A percentile compares a stretch with the other conserved stretches of the same genome.
Conservation (phyloP, 768 basidiomycete species). For the Gymnopilus junonius region DNA sequence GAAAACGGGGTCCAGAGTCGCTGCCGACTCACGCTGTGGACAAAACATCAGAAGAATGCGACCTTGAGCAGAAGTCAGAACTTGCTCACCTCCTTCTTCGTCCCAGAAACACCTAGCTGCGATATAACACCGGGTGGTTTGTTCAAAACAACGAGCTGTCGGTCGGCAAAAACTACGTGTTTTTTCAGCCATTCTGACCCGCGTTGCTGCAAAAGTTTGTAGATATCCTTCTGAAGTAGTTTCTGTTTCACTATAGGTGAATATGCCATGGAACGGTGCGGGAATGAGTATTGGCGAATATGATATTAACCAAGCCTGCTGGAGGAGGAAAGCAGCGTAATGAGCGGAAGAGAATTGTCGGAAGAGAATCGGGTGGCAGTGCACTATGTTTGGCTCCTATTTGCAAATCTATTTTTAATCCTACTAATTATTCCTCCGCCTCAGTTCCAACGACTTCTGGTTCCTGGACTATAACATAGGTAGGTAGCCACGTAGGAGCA, state of each 20-base stretch:
- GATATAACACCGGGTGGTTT: conserved; percentile 65
- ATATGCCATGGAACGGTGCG: not conserved
- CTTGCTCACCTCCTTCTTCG: conserved; percentile 19
- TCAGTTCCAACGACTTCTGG: too few species aligned
- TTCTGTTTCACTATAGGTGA: not conserved
- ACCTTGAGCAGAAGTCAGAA: conserved; percentile 1
- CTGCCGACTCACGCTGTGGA: not conserved
- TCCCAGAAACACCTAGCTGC: conserved; percentile 40
- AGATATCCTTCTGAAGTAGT: conserved; percentile 14
- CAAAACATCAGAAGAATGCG: not conserved
- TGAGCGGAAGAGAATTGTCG: not conserved
- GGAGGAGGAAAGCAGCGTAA: too few species aligned
- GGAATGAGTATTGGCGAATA: not conserved
- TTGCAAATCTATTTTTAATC: too few species aligned
- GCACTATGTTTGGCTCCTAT: too few species aligned
- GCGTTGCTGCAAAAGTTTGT: conserved; percentile 1
- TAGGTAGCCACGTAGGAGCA: too few species aligned
- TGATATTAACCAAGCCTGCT: not conserved
- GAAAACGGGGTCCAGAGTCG: conserved; percentile 39
- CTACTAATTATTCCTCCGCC: too few species aligned
- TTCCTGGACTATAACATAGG: too few species aligned
- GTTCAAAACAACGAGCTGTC: conserved; percentile 56
- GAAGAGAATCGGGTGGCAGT: too few species aligned
- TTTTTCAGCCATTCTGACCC: conserved; percentile 26
- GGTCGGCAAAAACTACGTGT: conserved; percentile 56